Evolutionary conservation across 352 stramenopile genomes (phyloP), one percentile per base, ranked within the genome.

Genomic region (Aphanomyces cochlioides): DNA sequence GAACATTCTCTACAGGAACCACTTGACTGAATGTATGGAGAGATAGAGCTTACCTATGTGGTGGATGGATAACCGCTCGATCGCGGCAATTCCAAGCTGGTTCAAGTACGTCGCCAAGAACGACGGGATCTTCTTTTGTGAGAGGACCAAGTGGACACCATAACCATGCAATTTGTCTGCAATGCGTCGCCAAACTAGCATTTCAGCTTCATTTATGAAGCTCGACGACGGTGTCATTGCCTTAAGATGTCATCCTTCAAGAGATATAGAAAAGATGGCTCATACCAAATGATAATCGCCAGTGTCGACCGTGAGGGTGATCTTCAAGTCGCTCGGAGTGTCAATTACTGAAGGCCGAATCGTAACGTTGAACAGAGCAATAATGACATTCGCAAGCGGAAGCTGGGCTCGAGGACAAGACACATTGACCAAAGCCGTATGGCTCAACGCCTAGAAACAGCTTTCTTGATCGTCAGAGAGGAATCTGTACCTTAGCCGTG

Each of bases 71-170:
- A 66, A 21, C 28, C 57, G 57, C 17, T 66, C 57, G 36, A 66
- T 34, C 21, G 37, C 36, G n/a, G 37, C 37, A 7, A 66, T 66
- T 13, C 57, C 13, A 45, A 17, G 37, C 28, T 47, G 15, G 36
- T 7, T n/a, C 13, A 66, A 50, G 37, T 21, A 38, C 13, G 37
- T 17, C 15, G 40, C 40, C 3, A 66, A 38, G 3, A 34, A 28
- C 39, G 40, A 2, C 17, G 57, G 57, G 17, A 66, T 66, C n/a
- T 66, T 66, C 57, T 53, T 66, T 19, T 66, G 57, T n/a, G 57
- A 66, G 5, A 66, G 57, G 13, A 66, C 57, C 36, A 66, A 37
- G 7, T 47, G 10, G 15, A 66, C 57, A 12, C 57, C 37, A 38
- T 19, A 53, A 34, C n/a, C 13, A 4, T 47, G 5, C 34, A 66